Percentiles rank a stretch among this genome's conserved stretches.
These are phyloP conservation scores for Moesziomyces globuligerus DNA, from an alignment of 1,284 basidiomycete genomes.

Conservation along the genomic window DNA sequence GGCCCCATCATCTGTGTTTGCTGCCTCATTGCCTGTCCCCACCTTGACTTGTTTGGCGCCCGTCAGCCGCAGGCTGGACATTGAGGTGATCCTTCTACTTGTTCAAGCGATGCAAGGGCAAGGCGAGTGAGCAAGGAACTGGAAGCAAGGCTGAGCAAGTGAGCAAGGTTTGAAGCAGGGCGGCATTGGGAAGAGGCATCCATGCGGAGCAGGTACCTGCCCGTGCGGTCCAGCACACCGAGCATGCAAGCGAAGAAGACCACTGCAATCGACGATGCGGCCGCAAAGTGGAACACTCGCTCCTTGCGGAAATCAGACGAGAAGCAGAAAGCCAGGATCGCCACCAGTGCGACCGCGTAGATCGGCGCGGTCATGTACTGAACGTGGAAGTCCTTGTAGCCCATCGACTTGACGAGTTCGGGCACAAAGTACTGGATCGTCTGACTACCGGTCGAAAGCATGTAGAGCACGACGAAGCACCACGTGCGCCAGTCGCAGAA, in stretches of 20 bases:
- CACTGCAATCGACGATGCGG: constrained; percentile 26
- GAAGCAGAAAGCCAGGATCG: constrained; percentile 47
- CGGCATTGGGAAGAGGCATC: too few species aligned
- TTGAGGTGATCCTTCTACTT: too few species aligned
- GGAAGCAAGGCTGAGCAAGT: too few species aligned
- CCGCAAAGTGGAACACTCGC: constrained; percentile 68
- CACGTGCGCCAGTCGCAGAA: constrained; percentile 67
- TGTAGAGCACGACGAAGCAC: constrained; percentile 66
- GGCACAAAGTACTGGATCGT: constrained; percentile 58
- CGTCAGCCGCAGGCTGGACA: too few species aligned
- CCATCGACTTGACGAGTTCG: constrained; percentile 39
- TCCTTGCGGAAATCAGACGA: constrained; percentile 67
- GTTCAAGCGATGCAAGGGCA: too few species aligned
- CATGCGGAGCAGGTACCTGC: constrained; percentile 71
- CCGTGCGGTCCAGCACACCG: constrained; percentile 64
- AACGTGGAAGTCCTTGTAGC: constrained; percentile 47
- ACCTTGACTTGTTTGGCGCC: too few species aligned
- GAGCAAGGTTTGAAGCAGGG: too few species aligned
- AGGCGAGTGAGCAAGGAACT: too few species aligned
- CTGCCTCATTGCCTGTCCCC: too few species aligned
- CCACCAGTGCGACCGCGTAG: constrained; percentile 31
- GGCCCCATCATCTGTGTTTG: too few species aligned
- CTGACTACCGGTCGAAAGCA: constrained; percentile 64
- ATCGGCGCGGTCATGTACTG: constrained; percentile 36
- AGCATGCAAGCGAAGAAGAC: constrained; percentile 69